Evolutionary conservation across 345 rosid species (phyloP).

Genomic region (Triadica sebifera): DNA sequence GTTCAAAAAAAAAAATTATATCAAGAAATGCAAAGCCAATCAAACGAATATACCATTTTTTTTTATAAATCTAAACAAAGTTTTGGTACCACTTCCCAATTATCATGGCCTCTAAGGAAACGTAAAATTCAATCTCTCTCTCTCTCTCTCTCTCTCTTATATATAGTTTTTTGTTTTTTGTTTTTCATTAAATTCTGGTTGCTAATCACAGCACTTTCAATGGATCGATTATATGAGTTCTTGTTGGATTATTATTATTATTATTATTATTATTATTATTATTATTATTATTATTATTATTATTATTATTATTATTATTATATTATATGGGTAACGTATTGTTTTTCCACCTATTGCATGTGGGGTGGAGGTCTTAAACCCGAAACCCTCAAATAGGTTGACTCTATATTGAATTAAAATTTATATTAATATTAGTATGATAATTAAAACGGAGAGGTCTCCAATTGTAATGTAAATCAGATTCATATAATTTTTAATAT

Average conservation of each 20-base stretch:
- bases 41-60: not conserved
- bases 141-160: not conserved
- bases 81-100: constrained; percentile 2
- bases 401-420: too few relatives aligned
- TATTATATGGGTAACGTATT: too few relatives aligned
- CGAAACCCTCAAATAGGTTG: too few relatives aligned
- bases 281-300: too few relatives aligned
- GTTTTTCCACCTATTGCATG: too few relatives aligned
- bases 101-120: not conserved
- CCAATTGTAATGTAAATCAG: too few relatives aligned
- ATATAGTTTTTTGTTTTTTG: not conserved
- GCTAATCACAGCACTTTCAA: not conserved
- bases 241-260: not conserved
- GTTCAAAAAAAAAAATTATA: not conserved
- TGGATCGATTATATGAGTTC: not conserved
- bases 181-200: not conserved
- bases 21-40: not conserved
- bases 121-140: not conserved
- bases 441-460: too few relatives aligned
- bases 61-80: not conserved
- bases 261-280: too few relatives aligned
- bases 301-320: too few relatives aligned
- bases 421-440: too few relatives aligned
- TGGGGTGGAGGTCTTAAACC: too few relatives aligned
- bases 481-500: too few relatives aligned